A percentile compares a stretch with the other conserved stretches of the same genome.
phyloP scores from a whole-genome alignment of 2,329 filamentous ascomycete genomes.

The Pezicula carpinea region DNA sequence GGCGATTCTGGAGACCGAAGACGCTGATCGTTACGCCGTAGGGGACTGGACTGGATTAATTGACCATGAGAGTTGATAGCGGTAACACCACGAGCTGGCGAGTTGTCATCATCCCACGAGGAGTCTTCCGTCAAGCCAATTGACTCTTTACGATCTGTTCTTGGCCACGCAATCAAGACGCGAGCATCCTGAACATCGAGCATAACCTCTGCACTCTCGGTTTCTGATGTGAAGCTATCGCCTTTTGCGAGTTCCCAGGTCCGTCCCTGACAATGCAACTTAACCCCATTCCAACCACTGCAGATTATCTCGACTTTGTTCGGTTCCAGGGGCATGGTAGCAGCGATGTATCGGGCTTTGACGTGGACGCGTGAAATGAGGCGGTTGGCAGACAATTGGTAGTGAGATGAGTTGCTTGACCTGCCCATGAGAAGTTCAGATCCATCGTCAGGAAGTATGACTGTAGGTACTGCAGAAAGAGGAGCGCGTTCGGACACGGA shows the following conservation, averaged over 20 bases:
- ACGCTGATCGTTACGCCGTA: slow-evolving; percentile 45
- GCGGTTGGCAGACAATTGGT: slow-evolving; percentile 87
- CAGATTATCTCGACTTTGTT: slow-evolving; percentile 86
- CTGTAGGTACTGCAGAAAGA: slow-evolving; percentile 74
- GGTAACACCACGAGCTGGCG: slow-evolving; percentile 46
- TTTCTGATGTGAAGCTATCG: slow-evolving; percentile 85
- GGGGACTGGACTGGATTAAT: slow-evolving; percentile 55
- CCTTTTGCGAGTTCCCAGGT: slow-evolving; percentile 84
- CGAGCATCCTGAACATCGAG: slow-evolving; percentile 90
- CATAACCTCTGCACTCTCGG: slow-evolving; percentile 85
- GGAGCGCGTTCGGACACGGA: slow-evolving; percentile 70
- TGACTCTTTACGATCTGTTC: slow-evolving; percentile 42
- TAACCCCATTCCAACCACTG: slow-evolving; percentile 92
- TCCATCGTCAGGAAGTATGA: slow-evolving; percentile 77
- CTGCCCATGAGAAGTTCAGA: slow-evolving; percentile 83
- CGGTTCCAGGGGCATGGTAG: slow-evolving; percentile 60
- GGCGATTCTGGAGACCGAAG: slow-evolving; percentile 77
- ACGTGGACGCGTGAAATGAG: slow-evolving; percentile 92
- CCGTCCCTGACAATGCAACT: slow-evolving; percentile 84
- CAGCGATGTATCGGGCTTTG: slow-evolving; percentile 75
- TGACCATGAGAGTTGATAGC: slow-evolving; percentile 24
- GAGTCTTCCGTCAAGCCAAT: slow-evolving; percentile 47
- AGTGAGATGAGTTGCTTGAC: slow-evolving; percentile 92
- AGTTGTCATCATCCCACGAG: slow-evolving; percentile 59
- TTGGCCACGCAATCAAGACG: slow-evolving; percentile 85